Evolutionary conservation across 2,329 filamentous ascomycete species (phyloP).

Genomic region (Neofusicoccum ribis): DNA sequence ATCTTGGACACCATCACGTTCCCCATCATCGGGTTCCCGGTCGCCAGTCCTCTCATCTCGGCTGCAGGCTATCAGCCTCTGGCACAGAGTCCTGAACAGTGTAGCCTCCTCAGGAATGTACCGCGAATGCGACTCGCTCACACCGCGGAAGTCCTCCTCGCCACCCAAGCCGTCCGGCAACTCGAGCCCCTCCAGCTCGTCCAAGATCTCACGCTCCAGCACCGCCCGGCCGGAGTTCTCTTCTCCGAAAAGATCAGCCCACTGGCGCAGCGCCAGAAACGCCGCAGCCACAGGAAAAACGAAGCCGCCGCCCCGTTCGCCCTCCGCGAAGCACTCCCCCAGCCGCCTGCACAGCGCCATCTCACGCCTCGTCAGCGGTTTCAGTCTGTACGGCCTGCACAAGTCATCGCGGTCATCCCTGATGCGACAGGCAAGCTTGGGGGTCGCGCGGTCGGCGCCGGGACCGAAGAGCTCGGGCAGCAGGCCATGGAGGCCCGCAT

Average conservation of each 20-base stretch:
- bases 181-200: neutral
- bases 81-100: neutral
- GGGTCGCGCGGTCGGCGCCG: neutral
- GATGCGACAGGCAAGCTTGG: neutral
- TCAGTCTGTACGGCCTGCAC: neutral
- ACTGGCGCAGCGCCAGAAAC: neutral
- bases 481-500: neutral
- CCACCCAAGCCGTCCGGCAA: neutral
- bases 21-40: no score
- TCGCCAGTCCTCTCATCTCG: neutral
- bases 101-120: neutral
- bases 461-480: neutral
- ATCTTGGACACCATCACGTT: no score
- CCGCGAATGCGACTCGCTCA: neutral
- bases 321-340: neutral
- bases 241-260: neutral
- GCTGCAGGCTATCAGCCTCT: neutral
- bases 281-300: neutral
- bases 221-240: rapidly evolving
- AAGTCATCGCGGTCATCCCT: neutral
- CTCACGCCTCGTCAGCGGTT: neutral
- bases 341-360: neutral
- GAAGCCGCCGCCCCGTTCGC: neutral
- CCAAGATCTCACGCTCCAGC: neutral
- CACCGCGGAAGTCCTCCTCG: neutral